A percentile compares a stretch with the other conserved stretches of the same genome.
Evolutionary conservation across 208 protist species (phyloP).

Genomic region (Acanthamoeba triangularis): DNA sequence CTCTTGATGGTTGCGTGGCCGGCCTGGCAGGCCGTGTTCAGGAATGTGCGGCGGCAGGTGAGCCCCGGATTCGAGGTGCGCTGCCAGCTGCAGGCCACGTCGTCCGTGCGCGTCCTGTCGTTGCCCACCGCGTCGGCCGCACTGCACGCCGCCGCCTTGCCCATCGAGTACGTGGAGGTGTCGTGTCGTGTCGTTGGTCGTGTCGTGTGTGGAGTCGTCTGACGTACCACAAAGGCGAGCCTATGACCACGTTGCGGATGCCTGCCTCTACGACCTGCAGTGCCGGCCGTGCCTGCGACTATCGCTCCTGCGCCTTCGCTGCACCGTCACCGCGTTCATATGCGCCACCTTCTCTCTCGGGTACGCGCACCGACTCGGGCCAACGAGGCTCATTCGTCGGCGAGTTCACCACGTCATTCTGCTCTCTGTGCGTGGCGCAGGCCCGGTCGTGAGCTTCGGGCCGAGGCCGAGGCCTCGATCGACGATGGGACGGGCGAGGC

Average conservation of each 20-base stretch:
- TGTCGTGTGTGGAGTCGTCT: background rate
- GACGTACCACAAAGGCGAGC: background rate
- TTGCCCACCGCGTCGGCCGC: background rate
- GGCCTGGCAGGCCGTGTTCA: background rate
- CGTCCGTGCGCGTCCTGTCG: background rate
- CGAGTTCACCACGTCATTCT: background rate
- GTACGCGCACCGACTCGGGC: background rate
- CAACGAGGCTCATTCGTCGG: background rate
- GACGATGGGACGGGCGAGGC: slow-evolving; percentile 6
- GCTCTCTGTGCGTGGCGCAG: background rate
- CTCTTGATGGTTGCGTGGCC: too few relatives aligned
- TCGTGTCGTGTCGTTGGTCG: background rate
- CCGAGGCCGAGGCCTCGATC: background rate
- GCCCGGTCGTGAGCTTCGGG: background rate
- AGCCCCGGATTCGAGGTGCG: background rate
- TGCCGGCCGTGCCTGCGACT: background rate
- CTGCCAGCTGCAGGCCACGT: slow-evolving; percentile 2
- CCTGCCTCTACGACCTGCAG: background rate
- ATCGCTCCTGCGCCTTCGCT: background rate
- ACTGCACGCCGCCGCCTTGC: background rate
- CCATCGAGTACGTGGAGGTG: background rate
- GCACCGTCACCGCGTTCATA: background rate
- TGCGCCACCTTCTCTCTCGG: background rate
- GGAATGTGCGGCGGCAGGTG: slow-evolving; percentile 14
- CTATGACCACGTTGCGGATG: background rate